Evolutionary conservation across 2,329 filamentous ascomycete genomes (phyloP), one percentile per base, ranked within the genome.

Genomic region (Xylaria sp.): DNA sequence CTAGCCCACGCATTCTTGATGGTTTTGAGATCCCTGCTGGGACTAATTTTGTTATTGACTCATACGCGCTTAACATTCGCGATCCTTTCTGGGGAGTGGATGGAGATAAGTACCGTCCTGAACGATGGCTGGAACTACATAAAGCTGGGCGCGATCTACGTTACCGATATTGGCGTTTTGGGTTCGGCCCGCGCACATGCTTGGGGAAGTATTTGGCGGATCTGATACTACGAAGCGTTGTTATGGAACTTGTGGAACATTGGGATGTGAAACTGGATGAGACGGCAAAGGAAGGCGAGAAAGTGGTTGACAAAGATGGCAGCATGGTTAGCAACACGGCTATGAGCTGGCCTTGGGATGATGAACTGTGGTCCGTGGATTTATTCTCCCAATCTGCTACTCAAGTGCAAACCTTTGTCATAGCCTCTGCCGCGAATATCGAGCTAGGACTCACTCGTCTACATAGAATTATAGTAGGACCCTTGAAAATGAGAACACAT

Each of bases 121-220:
- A 71, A 2, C 70, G 18, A 79, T 80, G 51, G 55, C 77, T 2
- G 60, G 68, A 4, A 53, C 44, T 12, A 62, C 65, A 29, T 21
- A 35, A 29, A 21, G 21, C 63, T 5, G 29, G 29, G 6, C 3
- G 29, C 3, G 72, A 76, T 27, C 32, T 69, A 51, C 69, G 82
- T 12, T 84, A 84, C 70, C 69, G 77, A 3, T 80, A 78, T 54
- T 84, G 82, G 82, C 75, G 82, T 2, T 85, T 83, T 71, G 83
- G 82, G 0, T 84, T 84, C 66, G 82, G 82, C 0, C 81, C 82
- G 0, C 71, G 82, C 32, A 77, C 81, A 64, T 85, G 83, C 65
- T 68, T 85, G 72, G 83, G 82, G 0, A 81, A 80, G 69, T 78
- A 80, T 67, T 70, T 82, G 0, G 80, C 78, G 2, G 82, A 84